Percentiles rank a stretch among this genome's conserved stretches.
These are phyloP conservation scores for Pythium aquatile DNA, from an alignment of 352 stramenopile genomes.

Conservation along the genomic window DNA sequence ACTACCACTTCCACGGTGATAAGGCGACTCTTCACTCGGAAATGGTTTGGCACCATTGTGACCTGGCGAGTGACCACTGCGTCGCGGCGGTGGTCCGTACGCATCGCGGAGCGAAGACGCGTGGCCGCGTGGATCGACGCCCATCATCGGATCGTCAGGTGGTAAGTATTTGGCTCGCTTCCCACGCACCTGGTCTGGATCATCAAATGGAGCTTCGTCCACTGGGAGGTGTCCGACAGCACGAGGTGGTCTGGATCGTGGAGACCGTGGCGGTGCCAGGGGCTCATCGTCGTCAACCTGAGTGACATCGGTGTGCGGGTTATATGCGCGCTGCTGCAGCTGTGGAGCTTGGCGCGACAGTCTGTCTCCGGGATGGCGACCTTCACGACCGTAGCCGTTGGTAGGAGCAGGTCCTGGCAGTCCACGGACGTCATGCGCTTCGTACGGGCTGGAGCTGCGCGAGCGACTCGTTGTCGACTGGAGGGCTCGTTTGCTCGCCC, in stretches of 20 bases:
- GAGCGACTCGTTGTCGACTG: slow-evolving; percentile 12
- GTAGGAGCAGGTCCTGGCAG: neutral
- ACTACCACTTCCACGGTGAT: slow-evolving; percentile 1
- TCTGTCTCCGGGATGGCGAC: slow-evolving; percentile 1
- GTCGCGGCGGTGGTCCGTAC: slow-evolving; percentile 10
- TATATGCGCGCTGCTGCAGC: neutral
- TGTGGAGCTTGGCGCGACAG: neutral
- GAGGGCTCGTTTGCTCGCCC: slow-evolving; percentile 6
- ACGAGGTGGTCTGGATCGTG: slow-evolving; percentile 14
- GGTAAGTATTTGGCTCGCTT: slow-evolving; percentile 20
- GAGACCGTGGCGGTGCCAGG: slow-evolving; percentile 8
- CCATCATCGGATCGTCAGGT: slow-evolving; percentile 5
- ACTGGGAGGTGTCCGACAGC: neutral
- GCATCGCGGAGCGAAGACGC: slow-evolving; percentile 4
- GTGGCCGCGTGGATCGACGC: neutral
- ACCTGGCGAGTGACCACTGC: slow-evolving; percentile 1
- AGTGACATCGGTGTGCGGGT: slow-evolving; percentile 18
- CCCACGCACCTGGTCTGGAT: slow-evolving; percentile 14
- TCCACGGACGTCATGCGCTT: slow-evolving; percentile 1
- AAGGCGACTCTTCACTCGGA: slow-evolving; percentile 7
- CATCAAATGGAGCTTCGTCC: slow-evolving; percentile 8
- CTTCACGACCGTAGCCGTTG: slow-evolving; percentile 17
- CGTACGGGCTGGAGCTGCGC: slow-evolving; percentile 23
- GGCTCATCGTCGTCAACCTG: slow-evolving; percentile 9
- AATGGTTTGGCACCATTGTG: slow-evolving; percentile 6